phyloP scores from a whole-genome alignment of 345 rosid species.

The Barbarea vulgaris region DNA sequence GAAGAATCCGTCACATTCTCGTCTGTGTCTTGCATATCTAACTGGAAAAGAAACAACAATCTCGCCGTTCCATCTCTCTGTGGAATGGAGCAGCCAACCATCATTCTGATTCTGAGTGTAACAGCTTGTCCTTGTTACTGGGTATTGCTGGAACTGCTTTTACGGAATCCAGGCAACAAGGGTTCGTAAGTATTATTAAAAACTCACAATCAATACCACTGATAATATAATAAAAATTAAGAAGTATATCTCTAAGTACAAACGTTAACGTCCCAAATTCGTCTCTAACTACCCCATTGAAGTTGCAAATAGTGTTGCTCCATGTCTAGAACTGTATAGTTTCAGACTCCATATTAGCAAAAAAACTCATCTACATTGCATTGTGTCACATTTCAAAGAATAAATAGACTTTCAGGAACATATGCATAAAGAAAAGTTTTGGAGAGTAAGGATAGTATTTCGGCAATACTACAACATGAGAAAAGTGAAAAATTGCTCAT shows the following conservation, averaged over 20 bases:
- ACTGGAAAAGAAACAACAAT: constrained; percentile 1
- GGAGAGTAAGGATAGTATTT: neutral
- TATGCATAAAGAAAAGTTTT: neutral
- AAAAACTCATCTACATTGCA: neutral
- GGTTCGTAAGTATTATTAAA: neutral
- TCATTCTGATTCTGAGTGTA: constrained; percentile 30
- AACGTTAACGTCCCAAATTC: neutral
- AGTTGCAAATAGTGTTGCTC: neutral
- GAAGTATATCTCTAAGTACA: neutral
- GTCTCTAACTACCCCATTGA: constrained; percentile 8
- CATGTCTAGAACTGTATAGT: neutral
- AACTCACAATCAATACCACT: neutral
- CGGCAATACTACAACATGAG: neutral
- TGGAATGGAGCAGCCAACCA: constrained; percentile 10
- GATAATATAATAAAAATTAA: neutral
- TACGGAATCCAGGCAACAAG: constrained; percentile 15
- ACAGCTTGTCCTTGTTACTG: constrained; percentile 9
- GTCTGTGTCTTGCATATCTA: constrained; percentile 8
- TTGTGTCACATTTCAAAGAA: neutral
- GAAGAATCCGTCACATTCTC: constrained; percentile 8
- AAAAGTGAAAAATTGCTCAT: constrained; percentile 21
- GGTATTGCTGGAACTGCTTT: constrained; percentile 22
- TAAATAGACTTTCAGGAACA: neutral
- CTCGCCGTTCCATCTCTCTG: neutral
- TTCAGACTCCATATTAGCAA: neutral